Evolutionary conservation across 2,329 filamentous ascomycete genomes (phyloP).

Genomic region (Ophiostoma tasmaniense): DNA sequence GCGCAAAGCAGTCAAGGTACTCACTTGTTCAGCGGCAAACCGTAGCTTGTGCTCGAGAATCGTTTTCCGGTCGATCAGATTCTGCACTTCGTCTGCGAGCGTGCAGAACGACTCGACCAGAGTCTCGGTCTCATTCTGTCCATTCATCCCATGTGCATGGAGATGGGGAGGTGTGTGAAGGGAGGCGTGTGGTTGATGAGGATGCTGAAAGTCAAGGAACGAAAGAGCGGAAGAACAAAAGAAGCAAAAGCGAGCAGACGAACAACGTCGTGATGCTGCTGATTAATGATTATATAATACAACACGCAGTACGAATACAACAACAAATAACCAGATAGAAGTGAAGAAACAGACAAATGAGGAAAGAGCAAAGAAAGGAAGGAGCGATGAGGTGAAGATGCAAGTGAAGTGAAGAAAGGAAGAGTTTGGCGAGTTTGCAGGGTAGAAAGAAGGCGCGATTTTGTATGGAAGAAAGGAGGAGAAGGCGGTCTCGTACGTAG

Average conservation of each 20-base stretch:
- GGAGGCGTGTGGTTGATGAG: not conserved
- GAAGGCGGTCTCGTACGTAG: slow-evolving; percentile 1
- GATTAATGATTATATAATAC: not conserved
- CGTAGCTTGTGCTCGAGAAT: slow-evolving; percentile 59
- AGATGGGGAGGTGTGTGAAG: not conserved
- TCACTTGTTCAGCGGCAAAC: slow-evolving; percentile 59
- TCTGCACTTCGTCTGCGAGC: slow-evolving; percentile 57
- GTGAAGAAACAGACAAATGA: slow-evolving; percentile 1
- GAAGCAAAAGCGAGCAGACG: slow-evolving; percentile 12
- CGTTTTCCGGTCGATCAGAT: slow-evolving; percentile 53
- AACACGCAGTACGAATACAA: not conserved
- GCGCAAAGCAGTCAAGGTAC: slow-evolving; percentile 20
- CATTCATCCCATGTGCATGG: slow-evolving; percentile 33
- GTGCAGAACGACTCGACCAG: slow-evolving; percentile 57
- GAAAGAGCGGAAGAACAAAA: slow-evolving; percentile 11
- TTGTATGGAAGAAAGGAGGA: slow-evolving; percentile 3
- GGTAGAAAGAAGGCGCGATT: not conserved
- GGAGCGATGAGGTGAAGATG: not conserved
- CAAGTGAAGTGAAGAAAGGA: not conserved
- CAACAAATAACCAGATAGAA: not conserved
- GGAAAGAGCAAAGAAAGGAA: slow-evolving; percentile 6
- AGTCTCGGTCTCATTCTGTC: slow-evolving; percentile 42
- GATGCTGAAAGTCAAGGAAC: not conserved
- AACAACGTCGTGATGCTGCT: slow-evolving; percentile 8
- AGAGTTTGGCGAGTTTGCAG: not conserved